Evolutionary conservation across 2,329 filamentous ascomycete species (phyloP).

Genomic region (Colletotrichum sp.): DNA sequence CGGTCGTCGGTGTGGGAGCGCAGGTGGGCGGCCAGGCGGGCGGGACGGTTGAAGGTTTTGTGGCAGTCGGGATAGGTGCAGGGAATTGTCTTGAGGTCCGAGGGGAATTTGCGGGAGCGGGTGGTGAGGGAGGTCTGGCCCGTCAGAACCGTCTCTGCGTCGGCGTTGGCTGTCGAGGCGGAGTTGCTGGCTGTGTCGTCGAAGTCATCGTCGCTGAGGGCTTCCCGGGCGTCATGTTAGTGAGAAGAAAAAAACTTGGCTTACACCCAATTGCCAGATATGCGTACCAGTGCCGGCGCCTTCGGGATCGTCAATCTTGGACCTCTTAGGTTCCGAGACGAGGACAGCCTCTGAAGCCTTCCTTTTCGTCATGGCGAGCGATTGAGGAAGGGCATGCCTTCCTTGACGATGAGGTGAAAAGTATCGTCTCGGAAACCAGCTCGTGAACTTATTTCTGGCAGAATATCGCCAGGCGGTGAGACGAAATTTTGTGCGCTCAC

Average conservation of each 20-base stretch:
- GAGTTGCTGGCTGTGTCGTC: slow-evolving; percentile 22
- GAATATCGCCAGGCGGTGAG: slow-evolving; percentile 13
- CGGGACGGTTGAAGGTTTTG: slow-evolving; percentile 88
- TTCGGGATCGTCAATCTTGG: background rate
- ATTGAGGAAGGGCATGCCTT: slow-evolving; percentile 10
- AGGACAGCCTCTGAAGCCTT: slow-evolving; percentile 6
- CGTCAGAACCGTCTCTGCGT: slow-evolving; percentile 19
- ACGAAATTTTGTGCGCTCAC: slow-evolving; percentile 18
- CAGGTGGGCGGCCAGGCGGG: slow-evolving; percentile 79
- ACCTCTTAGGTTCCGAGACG: slow-evolving; percentile 1
- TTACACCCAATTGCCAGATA: background rate
- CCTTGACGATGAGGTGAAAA: background rate
- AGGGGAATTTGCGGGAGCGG: slow-evolving; percentile 59
- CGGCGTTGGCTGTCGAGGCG: slow-evolving; percentile 15
- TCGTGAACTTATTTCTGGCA: slow-evolving; percentile 17
- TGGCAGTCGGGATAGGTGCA: slow-evolving; percentile 78
- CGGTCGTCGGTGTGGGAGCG: slow-evolving; percentile 87
- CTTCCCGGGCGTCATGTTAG: slow-evolving; percentile 2
- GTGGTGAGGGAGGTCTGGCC: slow-evolving; percentile 20
- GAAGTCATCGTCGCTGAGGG: slow-evolving; percentile 19
- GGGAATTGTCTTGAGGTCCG: slow-evolving; percentile 76
- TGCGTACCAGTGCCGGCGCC: background rate
- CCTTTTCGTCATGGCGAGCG: slow-evolving; percentile 16
- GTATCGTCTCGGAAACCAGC: background rate
- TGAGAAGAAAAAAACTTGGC: background rate